Evolutionary conservation across 768 basidiomycete species (phyloP).

Genomic region (Boletus pseudopeckii): DNA sequence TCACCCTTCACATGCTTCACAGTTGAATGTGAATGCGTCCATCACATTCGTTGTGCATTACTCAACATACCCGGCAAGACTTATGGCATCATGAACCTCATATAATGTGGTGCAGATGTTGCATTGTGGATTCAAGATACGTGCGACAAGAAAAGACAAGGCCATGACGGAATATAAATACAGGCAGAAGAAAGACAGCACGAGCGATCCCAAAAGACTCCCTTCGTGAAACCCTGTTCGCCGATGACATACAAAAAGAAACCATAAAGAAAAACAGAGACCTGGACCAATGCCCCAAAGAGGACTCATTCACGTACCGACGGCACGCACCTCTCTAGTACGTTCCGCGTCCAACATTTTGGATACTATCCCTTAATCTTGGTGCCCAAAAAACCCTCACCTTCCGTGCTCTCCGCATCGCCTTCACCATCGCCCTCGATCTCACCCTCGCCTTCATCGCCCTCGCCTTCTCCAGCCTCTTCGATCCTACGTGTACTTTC

Average conservation of each 20-base stretch:
- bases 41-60: too few species aligned
- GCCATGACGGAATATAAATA: not conserved
- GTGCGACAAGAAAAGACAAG: not conserved
- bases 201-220: not conserved
- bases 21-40: too few species aligned
- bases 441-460: constrained; percentile 24
- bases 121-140: too few species aligned
- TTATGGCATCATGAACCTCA: too few species aligned
- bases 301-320: not conserved
- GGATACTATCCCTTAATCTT: constrained; percentile 19
- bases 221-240: not conserved
- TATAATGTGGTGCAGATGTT: not conserved
- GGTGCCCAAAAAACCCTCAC: constrained; percentile 30
- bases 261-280: not conserved
- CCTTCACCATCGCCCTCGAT: constrained; percentile 14
- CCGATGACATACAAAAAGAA: not conserved
- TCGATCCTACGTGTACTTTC: constrained; percentile 10
- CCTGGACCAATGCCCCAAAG: not conserved
- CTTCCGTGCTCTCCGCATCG: constrained; percentile 29
- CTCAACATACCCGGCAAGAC: too few species aligned
- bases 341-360: not conserved
- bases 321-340: too few species aligned
- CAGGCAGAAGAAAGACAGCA: not conserved
- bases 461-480: constrained; percentile 27
- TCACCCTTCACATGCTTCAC: too few species aligned